A percentile compares a stretch with the other conserved stretches of the same genome.
Conservation (phyloP, 176 grass and related monocot species). For the bread wheat (Triticum aestivum) region DNA sequence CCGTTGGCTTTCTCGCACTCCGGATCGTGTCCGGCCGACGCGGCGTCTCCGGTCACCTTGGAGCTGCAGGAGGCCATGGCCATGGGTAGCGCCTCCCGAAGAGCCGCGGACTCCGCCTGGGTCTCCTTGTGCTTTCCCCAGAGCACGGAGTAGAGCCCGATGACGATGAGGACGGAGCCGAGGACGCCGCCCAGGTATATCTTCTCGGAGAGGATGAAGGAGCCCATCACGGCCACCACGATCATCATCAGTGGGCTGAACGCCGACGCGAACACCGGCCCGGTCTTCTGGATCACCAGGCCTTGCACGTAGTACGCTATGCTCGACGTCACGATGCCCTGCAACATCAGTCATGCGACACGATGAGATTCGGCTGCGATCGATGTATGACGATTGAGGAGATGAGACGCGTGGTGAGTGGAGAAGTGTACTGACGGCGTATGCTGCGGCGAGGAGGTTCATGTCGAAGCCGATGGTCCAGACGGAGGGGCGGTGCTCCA, state of each 20-base stretch:
- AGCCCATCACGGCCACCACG: conserved; percentile 92
- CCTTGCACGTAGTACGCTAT: conserved; percentile 99
- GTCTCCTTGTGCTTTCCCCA: conserved; percentile 90
- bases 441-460: conserved; percentile 98
- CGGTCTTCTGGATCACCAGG: conserved; percentile 81
- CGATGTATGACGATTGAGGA: not conserved
- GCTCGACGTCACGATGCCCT: conserved; percentile 96
- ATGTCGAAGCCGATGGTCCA: conserved; percentile 98
- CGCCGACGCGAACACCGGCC: conserved; percentile 95
- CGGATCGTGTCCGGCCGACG: conserved; percentile 23
- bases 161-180: conserved; percentile 75
- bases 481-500: conserved; percentile 78
- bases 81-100: conserved; percentile 53
- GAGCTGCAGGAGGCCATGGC: not conserved
- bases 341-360: not conserved
- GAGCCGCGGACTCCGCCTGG: conserved; percentile 33
- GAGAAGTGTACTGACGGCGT: conserved; percentile 52
- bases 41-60: conserved; percentile 32
- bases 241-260: conserved; percentile 99
- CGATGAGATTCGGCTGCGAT: not conserved
- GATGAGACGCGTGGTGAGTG: not conserved
- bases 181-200: conserved; percentile 84
- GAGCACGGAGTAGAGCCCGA: conserved; percentile 81
- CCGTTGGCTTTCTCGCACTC: conserved; percentile 51
- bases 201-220: conserved; percentile 94